These are phyloP conservation scores for Euphorbia celastroides DNA, from an alignment of 441 rosid genomes.

Conservation along the genomic window DNA sequence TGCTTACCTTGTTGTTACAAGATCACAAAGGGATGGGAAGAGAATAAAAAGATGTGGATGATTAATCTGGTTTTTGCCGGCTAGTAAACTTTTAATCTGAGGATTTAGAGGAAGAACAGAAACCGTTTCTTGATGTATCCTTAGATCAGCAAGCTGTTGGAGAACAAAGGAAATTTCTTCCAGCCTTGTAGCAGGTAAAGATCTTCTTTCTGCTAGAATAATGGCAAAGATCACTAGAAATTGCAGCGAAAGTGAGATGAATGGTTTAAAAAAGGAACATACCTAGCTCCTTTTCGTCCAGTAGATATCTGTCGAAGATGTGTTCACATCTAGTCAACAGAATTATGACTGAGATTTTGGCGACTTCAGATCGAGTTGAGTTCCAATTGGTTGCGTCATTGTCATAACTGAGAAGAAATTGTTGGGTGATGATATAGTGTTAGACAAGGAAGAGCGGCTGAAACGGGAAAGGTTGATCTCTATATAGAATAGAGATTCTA, in stretches of 20 bases:
- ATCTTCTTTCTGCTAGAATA: constrained; percentile 54
- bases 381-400: constrained; percentile 54
- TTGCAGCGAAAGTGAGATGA: neutral
- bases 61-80: constrained; percentile 28
- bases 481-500: neutral
- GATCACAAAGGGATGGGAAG: constrained; percentile 82
- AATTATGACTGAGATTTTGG: constrained; percentile 60
- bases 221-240: constrained; percentile 15
- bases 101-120: constrained; percentile 65
- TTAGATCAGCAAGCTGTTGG: constrained; percentile 54
- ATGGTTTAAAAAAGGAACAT: constrained; percentile 2
- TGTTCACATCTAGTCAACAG: constrained; percentile 72
- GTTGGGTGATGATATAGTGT: constrained; percentile 1
- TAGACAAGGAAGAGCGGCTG: neutral
- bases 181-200: constrained; percentile 65
- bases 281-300: constrained; percentile 75
- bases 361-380: constrained; percentile 59
- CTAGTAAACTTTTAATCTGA: constrained; percentile 45
- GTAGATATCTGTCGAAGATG: constrained; percentile 67
- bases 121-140: constrained; percentile 65
- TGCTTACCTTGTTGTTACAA: constrained; percentile 73
- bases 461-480: too few species aligned
- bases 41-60: constrained; percentile 75
- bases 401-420: constrained; percentile 37
- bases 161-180: constrained; percentile 76